Percentiles rank a stretch among this genome's conserved stretches.
phyloP scores from a whole-genome alignment of 495 filamentous ascomycete genomes.

The Penicillium alfredii region DNA sequence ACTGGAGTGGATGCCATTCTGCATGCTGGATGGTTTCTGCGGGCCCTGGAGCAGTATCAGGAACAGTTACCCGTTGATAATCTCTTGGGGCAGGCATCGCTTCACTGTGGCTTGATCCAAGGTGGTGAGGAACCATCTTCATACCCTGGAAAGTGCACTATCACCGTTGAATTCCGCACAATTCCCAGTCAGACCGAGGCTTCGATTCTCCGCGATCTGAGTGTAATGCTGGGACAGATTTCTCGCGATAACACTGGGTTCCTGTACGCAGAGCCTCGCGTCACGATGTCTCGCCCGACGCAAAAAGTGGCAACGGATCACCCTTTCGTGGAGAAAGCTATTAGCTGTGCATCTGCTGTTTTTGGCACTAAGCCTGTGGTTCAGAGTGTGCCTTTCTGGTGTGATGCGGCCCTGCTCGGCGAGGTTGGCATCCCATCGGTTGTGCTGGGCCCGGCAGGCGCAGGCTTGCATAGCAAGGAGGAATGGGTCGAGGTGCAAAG shows the following conservation, averaged over 20 bases:
- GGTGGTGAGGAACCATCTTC: slow-evolving; percentile 45
- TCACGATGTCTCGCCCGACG: slow-evolving; percentile 30
- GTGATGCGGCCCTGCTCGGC: slow-evolving; percentile 38
- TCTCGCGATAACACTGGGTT: slow-evolving; percentile 19
- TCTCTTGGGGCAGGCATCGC: slow-evolving; percentile 27
- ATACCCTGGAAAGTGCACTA: slow-evolving; percentile 37
- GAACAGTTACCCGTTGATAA: slow-evolving; percentile 25
- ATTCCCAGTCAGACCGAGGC: slow-evolving; percentile 31
- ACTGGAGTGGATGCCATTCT: slow-evolving; percentile 40
- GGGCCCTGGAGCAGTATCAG: slow-evolving; percentile 35
- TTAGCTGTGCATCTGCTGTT: slow-evolving; percentile 13
- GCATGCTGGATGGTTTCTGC: slow-evolving; percentile 38
- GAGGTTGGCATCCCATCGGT: slow-evolving; percentile 35
- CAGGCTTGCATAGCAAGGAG: slow-evolving; percentile 39
- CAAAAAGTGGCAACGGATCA: slow-evolving; percentile 28
- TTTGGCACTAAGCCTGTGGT: slow-evolving; percentile 14
- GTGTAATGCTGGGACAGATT: slow-evolving; percentile 16
- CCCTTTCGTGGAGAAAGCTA: slow-evolving; percentile 26
- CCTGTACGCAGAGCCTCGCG: slow-evolving; percentile 22
- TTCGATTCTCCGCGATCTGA: slow-evolving; percentile 26
- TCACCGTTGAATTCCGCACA: slow-evolving; percentile 42
- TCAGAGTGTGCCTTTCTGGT: slow-evolving; percentile 32
- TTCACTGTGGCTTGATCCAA: slow-evolving; percentile 41
- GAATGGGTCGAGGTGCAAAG: slow-evolving; percentile 42
- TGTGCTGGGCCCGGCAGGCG: slow-evolving; percentile 38